Conservation (phyloP, 2,329 filamentous ascomycete genomes). For the Claviceps maximensis region DNA sequence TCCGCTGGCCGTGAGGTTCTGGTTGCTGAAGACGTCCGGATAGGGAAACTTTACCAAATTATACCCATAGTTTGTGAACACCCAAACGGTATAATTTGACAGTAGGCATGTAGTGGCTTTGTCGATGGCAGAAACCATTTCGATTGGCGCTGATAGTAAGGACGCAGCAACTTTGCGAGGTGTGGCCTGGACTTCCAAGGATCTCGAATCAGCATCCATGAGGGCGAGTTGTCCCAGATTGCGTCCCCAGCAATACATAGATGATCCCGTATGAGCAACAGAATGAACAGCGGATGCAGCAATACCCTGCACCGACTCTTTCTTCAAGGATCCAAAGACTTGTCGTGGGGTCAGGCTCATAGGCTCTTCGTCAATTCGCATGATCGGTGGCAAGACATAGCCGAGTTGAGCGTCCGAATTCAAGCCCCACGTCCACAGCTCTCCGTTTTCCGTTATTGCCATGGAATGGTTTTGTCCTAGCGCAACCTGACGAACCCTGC, state of each 20-base stretch:
- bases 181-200: constrained; percentile 66
- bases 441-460: constrained; percentile 73
- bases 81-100: constrained; percentile 77
- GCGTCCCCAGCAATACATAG: constrained; percentile 87
- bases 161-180: constrained; percentile 84
- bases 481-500: constrained; percentile 62
- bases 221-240: constrained; percentile 89
- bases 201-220: constrained; percentile 89
- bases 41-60: constrained; percentile 77
- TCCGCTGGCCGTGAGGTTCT: constrained; percentile 51
- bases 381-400: constrained; percentile 57
- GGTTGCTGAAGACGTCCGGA: constrained; percentile 55
- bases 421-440: constrained; percentile 88
- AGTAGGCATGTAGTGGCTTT: constrained; percentile 76
- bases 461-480: constrained; percentile 87
- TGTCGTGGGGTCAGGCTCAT: constrained; percentile 73
- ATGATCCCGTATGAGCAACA: constrained; percentile 68
- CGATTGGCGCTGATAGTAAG: constrained; percentile 52
- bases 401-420: constrained; percentile 80
- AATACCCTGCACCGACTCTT: constrained; percentile 66
- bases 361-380: constrained; percentile 65
- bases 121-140: constrained; percentile 77
- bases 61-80: constrained; percentile 93
- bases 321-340: constrained; percentile 83
- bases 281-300: constrained; percentile 88